These are phyloP conservation scores for Phoma sp. DNA, from an alignment of 2,329 filamentous ascomycete species.

Conservation along the genomic window DNA sequence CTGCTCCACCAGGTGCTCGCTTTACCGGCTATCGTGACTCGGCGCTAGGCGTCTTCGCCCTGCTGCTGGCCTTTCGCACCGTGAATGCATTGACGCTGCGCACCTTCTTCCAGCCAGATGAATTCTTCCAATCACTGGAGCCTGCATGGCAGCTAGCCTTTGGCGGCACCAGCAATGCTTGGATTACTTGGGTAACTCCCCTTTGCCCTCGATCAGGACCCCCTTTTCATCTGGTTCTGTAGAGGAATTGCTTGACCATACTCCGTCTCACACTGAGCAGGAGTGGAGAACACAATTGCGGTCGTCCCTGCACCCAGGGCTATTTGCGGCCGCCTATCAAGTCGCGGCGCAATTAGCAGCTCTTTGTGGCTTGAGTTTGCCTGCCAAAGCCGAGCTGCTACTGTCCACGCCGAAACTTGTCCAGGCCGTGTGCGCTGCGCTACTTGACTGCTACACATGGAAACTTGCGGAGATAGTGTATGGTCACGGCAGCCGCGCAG, in stretches of 20 bases:
- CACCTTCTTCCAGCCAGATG: slow-evolving; percentile 98
- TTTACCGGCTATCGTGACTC: slow-evolving; percentile 41
- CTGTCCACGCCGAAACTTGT: slow-evolving; percentile 74
- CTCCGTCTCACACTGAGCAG: slow-evolving; percentile 57
- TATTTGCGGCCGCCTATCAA: slow-evolving; percentile 81
- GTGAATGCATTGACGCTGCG: slow-evolving; percentile 77
- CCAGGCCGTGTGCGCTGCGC: slow-evolving; percentile 78
- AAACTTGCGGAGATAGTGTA: slow-evolving; percentile 77
- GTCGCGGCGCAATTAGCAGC: slow-evolving; percentile 63
- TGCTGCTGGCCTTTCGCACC: slow-evolving; percentile 72
- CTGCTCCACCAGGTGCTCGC: slow-evolving; percentile 25
- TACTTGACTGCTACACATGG: slow-evolving; percentile 88
- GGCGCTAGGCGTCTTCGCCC: slow-evolving; percentile 33
- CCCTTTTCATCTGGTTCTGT: slow-evolving; percentile 4
- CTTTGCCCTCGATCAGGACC: slow-evolving; percentile 8
- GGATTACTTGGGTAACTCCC: slow-evolving; percentile 87
- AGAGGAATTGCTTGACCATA: neutral
- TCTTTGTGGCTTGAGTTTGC: slow-evolving; percentile 60
- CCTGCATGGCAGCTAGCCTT: slow-evolving; percentile 92
- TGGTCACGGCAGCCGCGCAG: slow-evolving; percentile 66
- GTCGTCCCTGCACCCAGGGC: slow-evolving; percentile 85
- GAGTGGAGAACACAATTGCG: slow-evolving; percentile 91
- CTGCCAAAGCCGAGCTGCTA: slow-evolving; percentile 69
- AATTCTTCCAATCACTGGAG: slow-evolving; percentile 95
- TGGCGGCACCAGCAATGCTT: slow-evolving; percentile 76